Evolutionary conservation across 1,284 basidiomycete genomes (phyloP).

Genomic region (Melampsora larici-populina): DNA sequence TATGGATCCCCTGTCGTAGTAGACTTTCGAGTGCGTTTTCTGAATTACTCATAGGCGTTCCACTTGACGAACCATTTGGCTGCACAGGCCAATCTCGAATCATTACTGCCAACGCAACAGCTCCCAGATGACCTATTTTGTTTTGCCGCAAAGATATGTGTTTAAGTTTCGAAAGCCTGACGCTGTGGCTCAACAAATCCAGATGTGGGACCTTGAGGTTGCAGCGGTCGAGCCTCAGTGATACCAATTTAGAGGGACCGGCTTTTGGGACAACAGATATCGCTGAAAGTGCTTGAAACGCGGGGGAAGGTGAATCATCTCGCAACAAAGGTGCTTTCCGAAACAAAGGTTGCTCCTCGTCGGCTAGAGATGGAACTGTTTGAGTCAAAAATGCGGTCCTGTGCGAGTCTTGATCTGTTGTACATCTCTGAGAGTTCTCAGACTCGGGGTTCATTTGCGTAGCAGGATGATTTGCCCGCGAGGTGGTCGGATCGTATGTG

Average conservation of each 20-base stretch:
- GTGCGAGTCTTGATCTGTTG: not conserved
- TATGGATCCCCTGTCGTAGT: not conserved
- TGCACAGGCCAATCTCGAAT: slow-evolving; percentile 87
- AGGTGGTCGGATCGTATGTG: not conserved
- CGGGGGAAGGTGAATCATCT: slow-evolving; percentile 27
- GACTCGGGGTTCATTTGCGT: not conserved
- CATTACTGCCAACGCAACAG: slow-evolving; percentile 88
- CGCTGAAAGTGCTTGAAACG: slow-evolving; percentile 35
- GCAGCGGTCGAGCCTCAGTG: slow-evolving; percentile 28
- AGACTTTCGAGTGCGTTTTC: slow-evolving; percentile 43
- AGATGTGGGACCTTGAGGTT: not conserved
- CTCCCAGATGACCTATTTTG: slow-evolving; percentile 73
- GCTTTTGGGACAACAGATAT: slow-evolving; percentile 8
- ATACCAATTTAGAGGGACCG: slow-evolving; percentile 26
- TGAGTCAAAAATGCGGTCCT: not conserved
- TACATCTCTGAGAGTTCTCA: not conserved
- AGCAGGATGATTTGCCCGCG: not conserved
- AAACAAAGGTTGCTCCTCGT: slow-evolving; percentile 17
- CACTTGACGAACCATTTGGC: slow-evolving; percentile 50
- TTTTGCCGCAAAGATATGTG: slow-evolving; percentile 85
- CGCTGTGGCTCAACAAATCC: slow-evolving; percentile 61
- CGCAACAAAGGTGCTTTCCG: slow-evolving; percentile 31
- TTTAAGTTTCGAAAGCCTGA: slow-evolving; percentile 74
- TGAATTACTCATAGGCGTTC: slow-evolving; percentile 8
- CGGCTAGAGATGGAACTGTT: not conserved